Conservation (phyloP, 2,329 filamentous ascomycete species). For the Diplodia corticola region DNA sequence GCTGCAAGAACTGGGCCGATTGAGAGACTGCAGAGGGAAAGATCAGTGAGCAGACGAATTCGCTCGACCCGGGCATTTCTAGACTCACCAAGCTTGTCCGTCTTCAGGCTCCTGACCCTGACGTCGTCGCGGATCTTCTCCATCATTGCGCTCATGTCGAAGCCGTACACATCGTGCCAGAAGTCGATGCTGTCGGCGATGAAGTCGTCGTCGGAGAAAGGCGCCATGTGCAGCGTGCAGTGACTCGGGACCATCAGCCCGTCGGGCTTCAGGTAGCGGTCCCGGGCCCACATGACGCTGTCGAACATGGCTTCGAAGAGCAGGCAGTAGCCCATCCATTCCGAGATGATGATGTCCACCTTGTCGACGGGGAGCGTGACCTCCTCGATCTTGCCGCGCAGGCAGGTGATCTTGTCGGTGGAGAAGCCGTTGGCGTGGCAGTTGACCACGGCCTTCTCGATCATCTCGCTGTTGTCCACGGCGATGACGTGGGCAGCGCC, state of each 20-base stretch:
- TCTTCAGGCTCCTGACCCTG: constrained; percentile 30
- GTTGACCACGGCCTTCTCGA: constrained; percentile 81
- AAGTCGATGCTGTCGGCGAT: constrained; percentile 76
- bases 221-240: constrained; percentile 78
- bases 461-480: constrained; percentile 90
- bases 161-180: constrained; percentile 92
- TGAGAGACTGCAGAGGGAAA: constrained; percentile 45
- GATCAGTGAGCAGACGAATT: constrained; percentile 26
- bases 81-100: constrained; percentile 52
- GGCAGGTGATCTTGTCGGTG: constrained; percentile 68
- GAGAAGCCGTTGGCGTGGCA: constrained; percentile 77
- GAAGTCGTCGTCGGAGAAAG: constrained; percentile 75
- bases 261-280: constrained; percentile 76
- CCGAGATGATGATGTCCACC: constrained; percentile 92
- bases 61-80: constrained; percentile 22
- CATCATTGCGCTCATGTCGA: constrained; percentile 91
- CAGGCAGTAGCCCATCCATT: constrained; percentile 97
- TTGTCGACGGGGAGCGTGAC: constrained; percentile 70
- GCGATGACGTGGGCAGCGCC: constrained; percentile 85
- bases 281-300: constrained; percentile 83
- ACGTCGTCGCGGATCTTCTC: constrained; percentile 75
- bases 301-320: constrained; percentile 96
- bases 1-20: constrained; percentile 66
- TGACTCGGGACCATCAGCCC: constrained; percentile 87
- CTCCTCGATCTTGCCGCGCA: constrained; percentile 86